Evolutionary conservation across 495 filamentous ascomycete genomes (phyloP).

Genomic region (Xylaria nigripes): DNA sequence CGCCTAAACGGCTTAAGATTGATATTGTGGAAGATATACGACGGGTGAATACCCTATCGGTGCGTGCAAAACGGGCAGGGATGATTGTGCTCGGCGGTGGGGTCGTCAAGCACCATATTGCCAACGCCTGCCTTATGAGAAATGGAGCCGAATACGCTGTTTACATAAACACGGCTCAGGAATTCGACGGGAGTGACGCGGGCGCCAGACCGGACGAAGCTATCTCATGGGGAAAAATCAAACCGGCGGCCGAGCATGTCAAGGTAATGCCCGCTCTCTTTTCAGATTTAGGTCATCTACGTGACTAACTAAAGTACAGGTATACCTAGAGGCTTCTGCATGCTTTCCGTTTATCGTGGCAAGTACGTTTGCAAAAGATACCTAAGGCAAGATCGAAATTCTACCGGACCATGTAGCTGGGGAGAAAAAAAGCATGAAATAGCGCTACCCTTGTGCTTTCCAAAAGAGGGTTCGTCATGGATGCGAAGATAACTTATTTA

Average conservation of each 20-base stretch:
- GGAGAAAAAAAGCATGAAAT: neutral
- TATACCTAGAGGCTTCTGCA: conserved; percentile 86
- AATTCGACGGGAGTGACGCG: conserved; percentile 96
- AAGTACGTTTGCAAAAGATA: conserved; percentile 72
- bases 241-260: conserved; percentile 70
- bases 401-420: neutral
- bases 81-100: conserved; percentile 95
- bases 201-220: conserved; percentile 94
- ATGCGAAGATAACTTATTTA: no score
- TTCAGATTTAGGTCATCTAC: neutral
- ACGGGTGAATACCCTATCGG: conserved; percentile 79
- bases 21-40: conserved; percentile 89
- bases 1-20: conserved; percentile 66
- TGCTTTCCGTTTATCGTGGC: conserved; percentile 93
- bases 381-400: neutral
- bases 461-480: no score
- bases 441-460: neutral
- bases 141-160: conserved; percentile 95
- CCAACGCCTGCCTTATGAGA: conserved; percentile 92
- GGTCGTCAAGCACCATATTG: conserved; percentile 93
- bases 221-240: conserved; percentile 98
- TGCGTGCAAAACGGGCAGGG: conserved; percentile 72
- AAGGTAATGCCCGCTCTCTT: conserved; percentile 50
- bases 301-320: conserved; percentile 38
- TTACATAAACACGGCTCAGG: conserved; percentile 91